Evolutionary conservation across 495 filamentous ascomycete genomes (phyloP), one percentile per base, ranked within the genome.

Genomic region (Terfezia boudieri): DNA sequence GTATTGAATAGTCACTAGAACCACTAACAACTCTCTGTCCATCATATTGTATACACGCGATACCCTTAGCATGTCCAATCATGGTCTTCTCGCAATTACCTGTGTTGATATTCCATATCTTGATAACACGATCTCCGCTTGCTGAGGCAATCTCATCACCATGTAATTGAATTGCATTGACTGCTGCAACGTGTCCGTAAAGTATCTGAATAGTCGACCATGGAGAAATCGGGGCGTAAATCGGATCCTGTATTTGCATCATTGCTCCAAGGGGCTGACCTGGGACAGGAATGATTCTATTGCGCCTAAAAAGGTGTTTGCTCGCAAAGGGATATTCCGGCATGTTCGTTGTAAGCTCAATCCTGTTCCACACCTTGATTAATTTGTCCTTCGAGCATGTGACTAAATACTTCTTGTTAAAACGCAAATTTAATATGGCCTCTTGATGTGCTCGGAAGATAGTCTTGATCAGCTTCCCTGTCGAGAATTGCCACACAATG

Each of bases 381-480:
- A 82, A 79, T 61, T 88, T 88, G 67, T 99, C 90, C 63, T 96
- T 99, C 53, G 87, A 94, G 66, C 90, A 95, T 1, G 90, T 99
- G 8, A 96, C 84, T 20, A 99, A 73, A 59, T 86, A 92, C 7
- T 83, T 77, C 57, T 85, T 77, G 60, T 94, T 86, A 64, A 96
- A 99, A 58, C 83, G 78, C 51, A 99, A 79, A 63, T 96, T 96
- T n/a, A 99, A 69, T 1, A 99, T 86, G 0, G 87, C 89, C 66
- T 99, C 89, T 16, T 71, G 67, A 62, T 99, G 90, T 0, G 92
- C 92, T 35, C 76, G 69, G 6, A 68, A 64, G 8, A 96, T 75
- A 52, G 76, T 76, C 60, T 85, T 79, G 16, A 96, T 67, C 51
- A 81, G 74, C 58, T 84, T 67, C 0, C 90, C 92, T 0, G 87